phyloP scores from a whole-genome alignment of 148 eudicot genomes.

The Polygonum maritimum region DNA sequence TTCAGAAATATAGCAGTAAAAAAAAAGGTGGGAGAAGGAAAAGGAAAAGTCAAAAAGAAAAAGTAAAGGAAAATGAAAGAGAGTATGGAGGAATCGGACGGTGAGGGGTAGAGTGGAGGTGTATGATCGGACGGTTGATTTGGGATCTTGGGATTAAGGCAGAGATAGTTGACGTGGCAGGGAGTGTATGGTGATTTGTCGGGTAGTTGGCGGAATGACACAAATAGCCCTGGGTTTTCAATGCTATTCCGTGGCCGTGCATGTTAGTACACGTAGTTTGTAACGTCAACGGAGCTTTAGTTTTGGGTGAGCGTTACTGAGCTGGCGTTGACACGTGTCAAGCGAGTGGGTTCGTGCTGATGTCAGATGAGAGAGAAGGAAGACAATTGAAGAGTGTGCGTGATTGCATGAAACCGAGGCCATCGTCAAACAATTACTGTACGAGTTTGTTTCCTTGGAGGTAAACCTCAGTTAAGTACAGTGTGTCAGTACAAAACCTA shows the following conservation, averaged over 20 bases:
- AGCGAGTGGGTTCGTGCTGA: background rate
- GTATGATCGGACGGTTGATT: background rate
- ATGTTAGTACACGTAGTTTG: background rate
- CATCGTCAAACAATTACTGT: background rate
- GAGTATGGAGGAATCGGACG: background rate
- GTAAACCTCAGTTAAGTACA: too few relatives aligned
- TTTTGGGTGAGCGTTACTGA: background rate
- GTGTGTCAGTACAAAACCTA: too few relatives aligned
- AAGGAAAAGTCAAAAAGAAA: background rate
- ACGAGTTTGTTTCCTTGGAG: background rate
- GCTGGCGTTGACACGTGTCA: background rate
- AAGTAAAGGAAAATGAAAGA: background rate
- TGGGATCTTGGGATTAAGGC: background rate
- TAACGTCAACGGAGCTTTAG: background rate
- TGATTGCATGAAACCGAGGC: background rate
- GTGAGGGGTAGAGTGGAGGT: background rate
- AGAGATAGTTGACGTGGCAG: background rate
- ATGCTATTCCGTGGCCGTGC: conserved; percentile 2
- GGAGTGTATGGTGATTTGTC: background rate
- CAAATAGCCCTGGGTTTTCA: background rate
- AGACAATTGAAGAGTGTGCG: too few relatives aligned
- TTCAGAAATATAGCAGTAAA: background rate
- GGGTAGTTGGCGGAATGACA: background rate
- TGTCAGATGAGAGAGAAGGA: background rate
- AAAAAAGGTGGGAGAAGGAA: background rate